Evolutionary conservation across 108 stramenopile species (phyloP).

Genomic region (Schizochytrium sp.): DNA sequence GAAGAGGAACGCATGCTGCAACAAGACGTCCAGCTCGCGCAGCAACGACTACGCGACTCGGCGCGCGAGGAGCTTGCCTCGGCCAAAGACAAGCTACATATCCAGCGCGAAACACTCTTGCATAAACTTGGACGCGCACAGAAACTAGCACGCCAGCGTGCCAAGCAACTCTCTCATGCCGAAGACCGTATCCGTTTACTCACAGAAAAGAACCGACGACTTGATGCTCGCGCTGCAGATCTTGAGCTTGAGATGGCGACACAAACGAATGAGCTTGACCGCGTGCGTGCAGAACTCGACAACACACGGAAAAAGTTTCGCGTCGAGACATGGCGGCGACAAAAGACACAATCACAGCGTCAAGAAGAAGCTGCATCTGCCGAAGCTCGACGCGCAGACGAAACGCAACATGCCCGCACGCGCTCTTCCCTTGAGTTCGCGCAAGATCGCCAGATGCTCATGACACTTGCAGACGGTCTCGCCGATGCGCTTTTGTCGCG

Average conservation of each 20-base stretch:
- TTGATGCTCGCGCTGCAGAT: not conserved
- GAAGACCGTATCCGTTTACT: not conserved
- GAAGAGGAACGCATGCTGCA: not conserved
- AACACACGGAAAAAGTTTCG: not conserved
- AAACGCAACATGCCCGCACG: not conserved
- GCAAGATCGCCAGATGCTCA: not conserved
- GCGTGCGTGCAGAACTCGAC: not conserved
- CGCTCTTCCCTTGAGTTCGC: not conserved
- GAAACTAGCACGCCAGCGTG: not conserved
- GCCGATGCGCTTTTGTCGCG: not conserved
- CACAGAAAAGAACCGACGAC: not conserved
- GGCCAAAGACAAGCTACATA: not conserved
- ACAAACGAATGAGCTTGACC: not conserved
- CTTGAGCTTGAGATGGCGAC: not conserved
- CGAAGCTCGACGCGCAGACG: not conserved
- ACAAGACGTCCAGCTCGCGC: not conserved
- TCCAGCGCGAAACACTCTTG: not conserved
- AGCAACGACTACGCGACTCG: not conserved
- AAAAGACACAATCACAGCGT: not conserved
- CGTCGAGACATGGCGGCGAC: not conserved
- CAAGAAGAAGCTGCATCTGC: not conserved
- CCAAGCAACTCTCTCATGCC: not conserved
- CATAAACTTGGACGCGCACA: not conserved
- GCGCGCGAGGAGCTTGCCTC: not conserved
- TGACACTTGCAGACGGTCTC: not conserved